Evolutionary conservation across 2,329 filamentous ascomycete species (phyloP).

Genomic region (Colletotrichum tropicale): DNA sequence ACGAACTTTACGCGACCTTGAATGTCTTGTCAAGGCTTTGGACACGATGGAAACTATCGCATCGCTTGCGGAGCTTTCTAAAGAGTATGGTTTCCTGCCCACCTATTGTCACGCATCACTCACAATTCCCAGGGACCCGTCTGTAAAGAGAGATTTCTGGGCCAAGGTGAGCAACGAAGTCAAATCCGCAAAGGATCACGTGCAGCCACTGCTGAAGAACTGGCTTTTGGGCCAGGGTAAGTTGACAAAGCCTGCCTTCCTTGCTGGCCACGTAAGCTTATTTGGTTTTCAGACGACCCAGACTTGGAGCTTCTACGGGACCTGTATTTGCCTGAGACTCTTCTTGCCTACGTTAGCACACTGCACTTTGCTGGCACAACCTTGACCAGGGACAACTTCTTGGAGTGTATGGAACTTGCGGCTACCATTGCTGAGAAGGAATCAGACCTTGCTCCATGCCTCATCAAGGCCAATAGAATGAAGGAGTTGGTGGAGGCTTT

Average conservation of each 20-base stretch:
- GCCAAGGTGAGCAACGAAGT: conserved; percentile 58
- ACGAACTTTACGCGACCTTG: conserved; percentile 70
- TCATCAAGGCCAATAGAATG: conserved; percentile 71
- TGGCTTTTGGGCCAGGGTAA: conserved; percentile 68
- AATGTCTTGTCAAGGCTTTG: conserved; percentile 68
- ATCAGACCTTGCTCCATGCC: conserved; percentile 68
- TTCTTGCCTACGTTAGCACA: conserved; percentile 82
- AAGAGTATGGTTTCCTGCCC: conserved; percentile 48
- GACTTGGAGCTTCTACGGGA: conserved; percentile 71
- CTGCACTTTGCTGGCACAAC: conserved; percentile 80
- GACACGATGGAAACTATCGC: conserved; percentile 73
- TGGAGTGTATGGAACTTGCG: conserved; percentile 88
- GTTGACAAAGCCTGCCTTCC: conserved; percentile 22
- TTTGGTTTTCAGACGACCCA: conserved; percentile 24
- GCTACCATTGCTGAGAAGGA: conserved; percentile 74
- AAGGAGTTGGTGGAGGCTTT: conserved; percentile 78
- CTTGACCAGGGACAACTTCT: conserved; percentile 75
- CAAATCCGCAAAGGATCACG: conserved; percentile 57
- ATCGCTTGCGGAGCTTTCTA: conserved; percentile 54
- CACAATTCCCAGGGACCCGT: conserved; percentile 33
- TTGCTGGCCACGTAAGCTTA: background rate
- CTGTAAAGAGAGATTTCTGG: conserved; percentile 54
- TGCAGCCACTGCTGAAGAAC: conserved; percentile 66
- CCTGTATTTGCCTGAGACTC: conserved; percentile 82
- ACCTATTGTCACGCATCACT: conserved; percentile 19